Base-by-base conservation (phyloP, 2,329 filamentous ascomycete species). In the Arthroderma uncinatum region DNA sequence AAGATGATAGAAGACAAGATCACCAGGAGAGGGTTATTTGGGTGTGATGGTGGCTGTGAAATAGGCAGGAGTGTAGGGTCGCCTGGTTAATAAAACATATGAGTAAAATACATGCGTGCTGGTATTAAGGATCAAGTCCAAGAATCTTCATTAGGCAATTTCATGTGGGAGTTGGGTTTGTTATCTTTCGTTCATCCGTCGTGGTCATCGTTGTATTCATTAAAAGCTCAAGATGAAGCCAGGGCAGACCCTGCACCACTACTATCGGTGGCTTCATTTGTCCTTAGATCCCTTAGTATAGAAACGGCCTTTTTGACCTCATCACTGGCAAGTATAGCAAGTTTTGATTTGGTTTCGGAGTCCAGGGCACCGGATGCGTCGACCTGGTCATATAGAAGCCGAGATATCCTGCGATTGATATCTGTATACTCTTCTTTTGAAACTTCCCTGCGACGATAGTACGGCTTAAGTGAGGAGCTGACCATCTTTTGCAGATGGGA, bases 401-500 rank as follows among this genome's bases (percentile, higher is more conserved):
- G 85, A 42, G 89, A 96, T 34, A 97, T 84, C 59, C 87, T 85
- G 61, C 90, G 85, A 68, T 97, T 97, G 72, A 97, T 95, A 57
- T 83, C 83, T 2, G 89, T 92, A 70, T 95, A 98, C 71, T 96
- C 86, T 59, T 95, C 88, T 63, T 90, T 88, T 16, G 85, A 89
- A 60, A 97, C 80, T 61, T 85, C 82, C 64, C 86, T 85, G 42
- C 85, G 85, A 61, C 84, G 81, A 77, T 92, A 97, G 62, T 89
- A 82, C 33, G 91, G 89, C 64, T 88, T 87, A 44, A 98, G 76
- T 4, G 87, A 89, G 42, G 80, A 77, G 62, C 89, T 87, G 64
- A 97, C 93, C 73, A 97, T 89, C 64, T 84, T 85, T 68, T 90
- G 92, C 62, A 98, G 86, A 66, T 84, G 89, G 63, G 88, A 84